phyloP scores from a whole-genome alignment of 2,329 filamentous ascomycete genomes.

The Simplicillium sp. region DNA sequence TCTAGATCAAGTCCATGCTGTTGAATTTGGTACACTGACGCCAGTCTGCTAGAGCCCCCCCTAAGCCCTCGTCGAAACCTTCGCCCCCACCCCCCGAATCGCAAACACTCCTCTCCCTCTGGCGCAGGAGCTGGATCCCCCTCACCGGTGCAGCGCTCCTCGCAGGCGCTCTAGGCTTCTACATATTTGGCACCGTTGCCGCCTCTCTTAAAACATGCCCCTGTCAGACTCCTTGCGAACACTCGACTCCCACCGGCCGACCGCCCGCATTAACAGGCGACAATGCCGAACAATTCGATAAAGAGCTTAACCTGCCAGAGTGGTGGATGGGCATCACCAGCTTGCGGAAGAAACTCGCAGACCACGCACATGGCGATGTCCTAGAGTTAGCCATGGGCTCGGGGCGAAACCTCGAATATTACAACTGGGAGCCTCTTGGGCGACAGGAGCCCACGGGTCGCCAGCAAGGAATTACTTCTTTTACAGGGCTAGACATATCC shows the following conservation, averaged over 20 bases:
- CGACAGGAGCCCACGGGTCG: constrained; percentile 1
- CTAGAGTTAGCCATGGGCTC: constrained; percentile 56
- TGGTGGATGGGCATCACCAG: constrained; percentile 44
- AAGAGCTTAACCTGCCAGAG: constrained; percentile 47
- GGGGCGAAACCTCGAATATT: constrained; percentile 50
- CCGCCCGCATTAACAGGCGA: constrained; percentile 34
- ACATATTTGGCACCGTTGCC: constrained; percentile 29
- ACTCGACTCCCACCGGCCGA: constrained; percentile 35
- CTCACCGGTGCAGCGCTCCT: constrained; percentile 36
- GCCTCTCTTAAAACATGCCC: constrained; percentile 21
- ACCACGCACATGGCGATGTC: constrained; percentile 43
- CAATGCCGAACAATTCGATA: constrained; percentile 47
- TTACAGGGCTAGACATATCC: constrained; percentile 54
- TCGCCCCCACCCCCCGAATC: constrained; percentile 14
- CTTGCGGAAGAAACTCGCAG: constrained; percentile 39
- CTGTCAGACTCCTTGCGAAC: constrained; percentile 17
- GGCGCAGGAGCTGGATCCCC: constrained; percentile 29
- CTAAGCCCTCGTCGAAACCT: constrained; percentile 3
- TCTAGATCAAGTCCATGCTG: neutral
- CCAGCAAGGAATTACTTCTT: constrained; percentile 34
- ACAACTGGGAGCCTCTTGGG: constrained; percentile 40
- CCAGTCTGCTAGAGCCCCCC: constrained; percentile 6
- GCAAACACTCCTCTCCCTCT: constrained; percentile 25
- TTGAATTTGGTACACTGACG: neutral
- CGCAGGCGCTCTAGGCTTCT: constrained; percentile 37